These are phyloP conservation scores for Lactarius sanguifluus DNA, from an alignment of 768 basidiomycete species.

Conservation along the genomic window DNA sequence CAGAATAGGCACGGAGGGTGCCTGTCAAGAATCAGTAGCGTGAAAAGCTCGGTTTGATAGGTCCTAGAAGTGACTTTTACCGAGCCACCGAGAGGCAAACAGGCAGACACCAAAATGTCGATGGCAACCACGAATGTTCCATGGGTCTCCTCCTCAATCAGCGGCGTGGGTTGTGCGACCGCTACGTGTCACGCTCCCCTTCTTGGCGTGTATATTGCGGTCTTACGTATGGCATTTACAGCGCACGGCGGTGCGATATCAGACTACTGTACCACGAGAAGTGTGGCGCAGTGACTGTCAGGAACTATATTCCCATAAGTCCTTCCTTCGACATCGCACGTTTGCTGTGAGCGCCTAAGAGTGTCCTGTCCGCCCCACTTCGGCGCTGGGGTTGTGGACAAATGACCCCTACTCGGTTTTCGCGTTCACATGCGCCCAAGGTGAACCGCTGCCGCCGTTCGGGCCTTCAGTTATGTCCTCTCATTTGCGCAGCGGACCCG, in stretches of 20 bases:
- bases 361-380: not conserved
- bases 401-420: not conserved
- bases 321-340: slow-evolving; percentile 13
- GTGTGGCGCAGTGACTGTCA: not conserved
- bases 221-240: slow-evolving; percentile 6
- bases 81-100: not conserved
- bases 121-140: not conserved
- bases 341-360: not conserved
- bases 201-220: not conserved
- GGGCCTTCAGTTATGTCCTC: not conserved
- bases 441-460: not conserved
- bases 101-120: not conserved
- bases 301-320: not conserved
- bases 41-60: not conserved
- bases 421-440: not conserved
- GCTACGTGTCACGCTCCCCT: slow-evolving; percentile 8
- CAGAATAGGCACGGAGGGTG: not conserved
- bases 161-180: not conserved
- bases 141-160: not conserved
- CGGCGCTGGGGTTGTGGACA: not conserved
- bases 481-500: not conserved
- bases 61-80: not conserved
- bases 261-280: not conserved
- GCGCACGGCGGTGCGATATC: slow-evolving; percentile 1
- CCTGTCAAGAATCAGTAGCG: not conserved